Conservation (phyloP, 257 asterid species). For the Paraleonurus japonicus region DNA sequence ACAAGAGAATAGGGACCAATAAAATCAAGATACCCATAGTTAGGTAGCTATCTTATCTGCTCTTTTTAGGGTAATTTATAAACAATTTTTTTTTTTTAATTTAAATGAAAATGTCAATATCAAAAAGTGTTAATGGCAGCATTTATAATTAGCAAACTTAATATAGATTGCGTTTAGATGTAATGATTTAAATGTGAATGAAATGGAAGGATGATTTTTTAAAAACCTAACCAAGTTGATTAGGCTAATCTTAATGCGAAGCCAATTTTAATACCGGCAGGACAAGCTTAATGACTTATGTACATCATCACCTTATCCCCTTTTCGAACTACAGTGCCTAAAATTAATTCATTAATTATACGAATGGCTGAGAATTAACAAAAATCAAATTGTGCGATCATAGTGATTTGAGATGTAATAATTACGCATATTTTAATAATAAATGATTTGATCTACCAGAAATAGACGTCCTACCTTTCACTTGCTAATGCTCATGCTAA, state of each 20-base stretch:
- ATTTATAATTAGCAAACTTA: too few species aligned
- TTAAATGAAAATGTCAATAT: neutral
- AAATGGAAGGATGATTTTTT: neutral
- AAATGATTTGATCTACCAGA: neutral
- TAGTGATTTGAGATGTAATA: conserved; percentile 18
- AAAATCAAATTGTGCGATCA: neutral
- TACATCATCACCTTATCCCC: conserved; percentile 1
- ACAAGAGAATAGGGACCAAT: too few species aligned
- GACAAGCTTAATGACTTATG: neutral
- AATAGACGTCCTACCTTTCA: conserved; percentile 24
- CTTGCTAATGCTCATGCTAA: neutral
- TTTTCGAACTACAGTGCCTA: conserved; percentile 1
- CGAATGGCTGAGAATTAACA: conserved; percentile 22
- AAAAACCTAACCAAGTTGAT: neutral
- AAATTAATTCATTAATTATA: neutral
- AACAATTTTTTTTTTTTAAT: too few species aligned
- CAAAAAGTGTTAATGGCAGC: neutral
- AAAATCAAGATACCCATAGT: too few species aligned
- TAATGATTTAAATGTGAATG: neutral
- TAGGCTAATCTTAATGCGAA: neutral
- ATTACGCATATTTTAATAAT: conserved; percentile 10
- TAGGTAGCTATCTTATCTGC: too few species aligned
- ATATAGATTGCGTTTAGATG: neutral
- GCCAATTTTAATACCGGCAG: neutral
- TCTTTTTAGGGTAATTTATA: neutral